Percentiles rank a stretch among this genome's conserved stretches.
Evolutionary conservation across 73 alveolate genomes (phyloP).

Genomic region (Paraurostyla sp.): DNA sequence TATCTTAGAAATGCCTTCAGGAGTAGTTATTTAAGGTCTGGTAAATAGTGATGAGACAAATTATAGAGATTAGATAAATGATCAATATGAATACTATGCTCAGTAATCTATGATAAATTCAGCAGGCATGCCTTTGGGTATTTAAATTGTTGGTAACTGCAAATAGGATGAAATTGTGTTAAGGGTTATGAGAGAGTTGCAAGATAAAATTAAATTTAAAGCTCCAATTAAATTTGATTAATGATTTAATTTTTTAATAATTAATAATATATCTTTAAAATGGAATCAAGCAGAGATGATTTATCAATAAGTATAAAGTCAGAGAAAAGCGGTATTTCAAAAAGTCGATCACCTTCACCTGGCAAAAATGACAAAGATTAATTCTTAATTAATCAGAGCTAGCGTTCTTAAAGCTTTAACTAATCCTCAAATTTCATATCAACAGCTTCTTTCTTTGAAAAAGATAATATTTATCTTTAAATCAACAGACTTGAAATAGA

Average conservation of each 20-base stretch:
- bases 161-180: conserved; percentile 77
- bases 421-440: neutral
- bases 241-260: neutral
- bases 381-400: no score
- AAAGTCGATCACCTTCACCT: no score
- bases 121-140: conserved; percentile 84
- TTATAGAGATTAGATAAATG: neutral
- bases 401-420: no score
- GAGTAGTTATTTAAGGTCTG: neutral
- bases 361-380: no score
- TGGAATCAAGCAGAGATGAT: neutral
- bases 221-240: neutral
- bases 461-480: conserved; percentile 16
- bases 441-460: neutral
- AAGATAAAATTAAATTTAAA: conserved; percentile 59
- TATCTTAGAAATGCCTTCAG: conserved; percentile 16
- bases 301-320: no score
- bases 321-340: no score
- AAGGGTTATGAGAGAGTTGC: conserved; percentile 79
- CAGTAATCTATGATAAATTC: conserved; percentile 61
- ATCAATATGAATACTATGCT: neutral
- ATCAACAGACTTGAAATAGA: neutral
- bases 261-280: neutral
- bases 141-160: conserved; percentile 74
- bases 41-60: conserved; percentile 22